These are phyloP conservation scores for Monascus ruber DNA, from an alignment of 2,329 filamentous ascomycete genomes.

Conservation along the genomic window DNA sequence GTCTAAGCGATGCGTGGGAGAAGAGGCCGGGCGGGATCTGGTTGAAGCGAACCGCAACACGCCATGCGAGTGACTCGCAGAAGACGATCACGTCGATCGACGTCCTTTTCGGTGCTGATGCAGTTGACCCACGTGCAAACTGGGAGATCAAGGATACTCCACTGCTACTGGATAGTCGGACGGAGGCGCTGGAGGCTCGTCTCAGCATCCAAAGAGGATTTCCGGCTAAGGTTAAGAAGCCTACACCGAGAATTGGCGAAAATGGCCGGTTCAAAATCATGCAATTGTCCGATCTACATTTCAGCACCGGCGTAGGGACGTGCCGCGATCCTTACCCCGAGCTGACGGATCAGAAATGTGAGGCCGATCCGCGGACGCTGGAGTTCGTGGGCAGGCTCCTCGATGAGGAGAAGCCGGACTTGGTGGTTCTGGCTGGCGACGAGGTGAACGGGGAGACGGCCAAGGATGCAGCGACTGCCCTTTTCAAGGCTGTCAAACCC, in stretches of 20 bases:
- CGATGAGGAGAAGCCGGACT: constrained; percentile 85
- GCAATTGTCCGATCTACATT: constrained; percentile 86
- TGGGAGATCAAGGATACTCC: constrained; percentile 72
- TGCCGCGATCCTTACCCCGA: constrained; percentile 80
- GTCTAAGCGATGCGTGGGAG: constrained; percentile 62
- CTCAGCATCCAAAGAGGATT: constrained; percentile 67
- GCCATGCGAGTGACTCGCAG: constrained; percentile 62
- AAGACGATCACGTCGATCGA: constrained; percentile 70
- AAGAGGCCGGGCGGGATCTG: constrained; percentile 65
- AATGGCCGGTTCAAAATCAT: constrained; percentile 96
- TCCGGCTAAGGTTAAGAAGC: constrained; percentile 53
- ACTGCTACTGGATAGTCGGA: constrained; percentile 55
- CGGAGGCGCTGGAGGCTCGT: constrained; percentile 55
- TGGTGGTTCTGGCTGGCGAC: constrained; percentile 85
- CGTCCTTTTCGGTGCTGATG: constrained; percentile 80
- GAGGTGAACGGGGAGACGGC: constrained; percentile 92
- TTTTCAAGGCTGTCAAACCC: constrained; percentile 84
- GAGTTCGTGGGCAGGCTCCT: constrained; percentile 77
- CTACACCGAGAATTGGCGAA: constrained; percentile 65
- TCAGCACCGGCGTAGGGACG: constrained; percentile 75
- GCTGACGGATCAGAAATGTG: constrained; percentile 60
- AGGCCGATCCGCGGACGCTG: constrained; percentile 81
- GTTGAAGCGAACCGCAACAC: constrained; percentile 63
- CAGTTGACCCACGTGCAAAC: constrained; percentile 73
- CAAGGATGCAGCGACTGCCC: constrained; percentile 79